Conservation (phyloP, 129 eudicot species). For the sunflower (Helianthus annuus) region DNA sequence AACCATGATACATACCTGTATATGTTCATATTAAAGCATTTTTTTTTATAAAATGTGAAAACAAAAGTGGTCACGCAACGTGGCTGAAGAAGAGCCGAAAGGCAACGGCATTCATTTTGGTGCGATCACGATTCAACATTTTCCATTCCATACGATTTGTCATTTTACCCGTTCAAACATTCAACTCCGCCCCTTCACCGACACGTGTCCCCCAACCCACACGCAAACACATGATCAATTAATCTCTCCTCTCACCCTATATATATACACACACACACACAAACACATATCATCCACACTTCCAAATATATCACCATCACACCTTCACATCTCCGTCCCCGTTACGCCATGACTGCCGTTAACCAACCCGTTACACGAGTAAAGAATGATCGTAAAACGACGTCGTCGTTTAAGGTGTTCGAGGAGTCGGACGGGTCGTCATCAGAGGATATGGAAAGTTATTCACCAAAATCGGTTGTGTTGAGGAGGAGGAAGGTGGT, state of each 20-base stretch:
- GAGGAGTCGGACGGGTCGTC: slow-evolving; percentile 42
- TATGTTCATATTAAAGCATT: too few relatives aligned
- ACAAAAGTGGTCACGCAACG: slow-evolving; percentile 24
- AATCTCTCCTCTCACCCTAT: background rate
- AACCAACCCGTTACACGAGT: slow-evolving; percentile 17
- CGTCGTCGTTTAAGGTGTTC: slow-evolving; percentile 22
- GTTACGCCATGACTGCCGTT: slow-evolving; percentile 21
- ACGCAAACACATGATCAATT: background rate
- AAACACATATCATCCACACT: background rate
- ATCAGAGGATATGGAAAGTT: slow-evolving; percentile 43
- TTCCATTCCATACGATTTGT: slow-evolving; percentile 15
- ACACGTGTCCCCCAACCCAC: slow-evolving; percentile 28
- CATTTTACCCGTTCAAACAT: slow-evolving; percentile 9
- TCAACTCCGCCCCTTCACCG: slow-evolving; percentile 4
- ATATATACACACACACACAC: background rate
- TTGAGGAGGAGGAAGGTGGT: slow-evolving; percentile 17
- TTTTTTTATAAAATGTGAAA: background rate
- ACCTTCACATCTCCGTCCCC: too few relatives aligned
- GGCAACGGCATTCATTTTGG: slow-evolving; percentile 25
- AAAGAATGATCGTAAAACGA: background rate
- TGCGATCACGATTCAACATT: slow-evolving; percentile 4
- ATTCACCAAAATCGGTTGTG: slow-evolving; percentile 52
- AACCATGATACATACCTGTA: too few relatives aligned
- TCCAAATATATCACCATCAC: background rate
- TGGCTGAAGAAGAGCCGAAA: slow-evolving; percentile 33